Percentiles rank a stretch among this genome's conserved stretches.
These are phyloP conservation scores for Rubia peregrina DNA, from an alignment of 305 asterid genomes.

Conservation along the genomic window DNA sequence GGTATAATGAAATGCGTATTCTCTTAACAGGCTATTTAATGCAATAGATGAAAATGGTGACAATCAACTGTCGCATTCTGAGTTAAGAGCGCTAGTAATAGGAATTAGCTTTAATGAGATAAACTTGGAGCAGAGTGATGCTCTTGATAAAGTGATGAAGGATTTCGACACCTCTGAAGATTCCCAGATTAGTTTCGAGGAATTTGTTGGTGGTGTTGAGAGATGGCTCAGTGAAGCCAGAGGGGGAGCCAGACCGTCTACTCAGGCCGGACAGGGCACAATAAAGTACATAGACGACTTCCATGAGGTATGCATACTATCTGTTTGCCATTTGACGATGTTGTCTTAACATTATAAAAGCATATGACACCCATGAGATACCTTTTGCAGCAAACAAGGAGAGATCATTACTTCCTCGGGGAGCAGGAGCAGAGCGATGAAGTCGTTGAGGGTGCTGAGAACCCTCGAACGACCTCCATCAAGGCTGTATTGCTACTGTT, in stretches of 20 bases:
- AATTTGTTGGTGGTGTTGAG: slow-evolving; percentile 54
- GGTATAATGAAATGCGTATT: neutral
- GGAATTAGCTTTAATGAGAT: slow-evolving; percentile 67
- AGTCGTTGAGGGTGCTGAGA: slow-evolving; percentile 48
- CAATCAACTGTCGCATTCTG: slow-evolving; percentile 47
- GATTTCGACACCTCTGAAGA: slow-evolving; percentile 64
- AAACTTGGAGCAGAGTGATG: slow-evolving; percentile 51
- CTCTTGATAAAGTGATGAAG: slow-evolving; percentile 54
- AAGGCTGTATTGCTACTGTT: slow-evolving; percentile 67
- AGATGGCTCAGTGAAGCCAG: slow-evolving; percentile 78
- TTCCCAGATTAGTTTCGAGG: slow-evolving; percentile 31
- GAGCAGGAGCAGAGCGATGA: slow-evolving; percentile 47
- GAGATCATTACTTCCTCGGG: slow-evolving; percentile 59
- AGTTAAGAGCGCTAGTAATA: slow-evolving; percentile 56
- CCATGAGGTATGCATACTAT: slow-evolving; percentile 49
- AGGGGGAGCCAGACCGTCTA: slow-evolving; percentile 38
- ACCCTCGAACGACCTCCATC: slow-evolving; percentile 34
- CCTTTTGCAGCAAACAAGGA: slow-evolving; percentile 66
- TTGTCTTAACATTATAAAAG: neutral
- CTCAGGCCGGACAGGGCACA: slow-evolving; percentile 38
- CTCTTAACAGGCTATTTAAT: slow-evolving; percentile 48
- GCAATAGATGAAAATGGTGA: slow-evolving; percentile 57
- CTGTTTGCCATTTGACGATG: neutral
- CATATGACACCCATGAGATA: slow-evolving; percentile 6
- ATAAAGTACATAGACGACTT: slow-evolving; percentile 48